A percentile compares a stretch with the other conserved stretches of the same genome.
Conservation (phyloP, 1,284 basidiomycete genomes). For the Trametes versicolor region DNA sequence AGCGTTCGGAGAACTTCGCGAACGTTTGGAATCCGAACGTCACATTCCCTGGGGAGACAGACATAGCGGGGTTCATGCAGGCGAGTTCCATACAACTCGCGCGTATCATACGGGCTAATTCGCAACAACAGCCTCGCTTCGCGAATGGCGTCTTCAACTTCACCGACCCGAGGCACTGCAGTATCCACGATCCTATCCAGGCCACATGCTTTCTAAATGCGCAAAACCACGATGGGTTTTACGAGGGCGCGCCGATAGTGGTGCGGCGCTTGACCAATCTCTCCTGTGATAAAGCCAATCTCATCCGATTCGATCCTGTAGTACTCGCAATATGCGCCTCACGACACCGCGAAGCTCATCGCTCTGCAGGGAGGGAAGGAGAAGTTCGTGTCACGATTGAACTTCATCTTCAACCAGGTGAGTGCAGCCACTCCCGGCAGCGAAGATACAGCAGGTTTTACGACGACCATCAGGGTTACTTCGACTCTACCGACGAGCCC, state of each 20-base stretch:
- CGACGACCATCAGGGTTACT: constrained; percentile 51
- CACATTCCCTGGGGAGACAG: constrained; percentile 55
- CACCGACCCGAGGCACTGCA: constrained; percentile 74
- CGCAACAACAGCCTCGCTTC: constrained; percentile 58
- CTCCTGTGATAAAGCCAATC: neutral
- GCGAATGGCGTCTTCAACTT: constrained; percentile 69
- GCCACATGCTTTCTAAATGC: constrained; percentile 71
- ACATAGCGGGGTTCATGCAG: constrained; percentile 62
- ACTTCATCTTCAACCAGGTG: constrained; percentile 65
- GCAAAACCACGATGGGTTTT: constrained; percentile 67
- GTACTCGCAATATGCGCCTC: constrained; percentile 61
- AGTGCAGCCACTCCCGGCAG: constrained; percentile 10
- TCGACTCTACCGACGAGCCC: constrained; percentile 67
- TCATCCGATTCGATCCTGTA: neutral
- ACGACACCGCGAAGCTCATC: constrained; percentile 69
- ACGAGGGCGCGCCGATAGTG: constrained; percentile 69
- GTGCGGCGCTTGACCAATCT: constrained; percentile 46
- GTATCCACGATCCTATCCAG: constrained; percentile 63
- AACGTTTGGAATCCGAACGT: constrained; percentile 68
- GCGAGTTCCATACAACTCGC: constrained; percentile 40
- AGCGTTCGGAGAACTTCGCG: constrained; percentile 64
- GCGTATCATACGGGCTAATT: neutral
- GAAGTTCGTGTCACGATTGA: constrained; percentile 61
- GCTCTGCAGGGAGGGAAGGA: constrained; percentile 64
- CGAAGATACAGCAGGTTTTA: neutral